Conservation (phyloP, 805 yeast species). For the Hanseniaspora mollemarum region DNA sequence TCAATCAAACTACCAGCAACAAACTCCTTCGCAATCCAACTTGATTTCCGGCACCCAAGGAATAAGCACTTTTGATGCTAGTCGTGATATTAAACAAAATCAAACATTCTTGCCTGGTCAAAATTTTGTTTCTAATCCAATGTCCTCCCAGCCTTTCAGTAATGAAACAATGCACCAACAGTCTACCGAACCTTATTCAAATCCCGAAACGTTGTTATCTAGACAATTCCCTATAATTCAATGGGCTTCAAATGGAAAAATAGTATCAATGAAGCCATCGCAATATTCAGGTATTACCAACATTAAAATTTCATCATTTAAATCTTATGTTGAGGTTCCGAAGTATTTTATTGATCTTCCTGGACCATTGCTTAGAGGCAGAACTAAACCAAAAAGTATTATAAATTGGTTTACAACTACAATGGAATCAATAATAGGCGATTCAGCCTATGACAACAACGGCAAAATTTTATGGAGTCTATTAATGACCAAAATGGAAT, state of each 20-base stretch:
- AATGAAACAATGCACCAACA: not conserved
- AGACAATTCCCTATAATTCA: constrained; percentile 68
- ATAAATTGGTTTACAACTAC: constrained; percentile 53
- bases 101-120: too few relatives aligned
- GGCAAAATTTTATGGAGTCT: constrained; percentile 23
- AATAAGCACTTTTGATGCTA: too few relatives aligned
- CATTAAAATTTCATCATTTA: constrained; percentile 3
- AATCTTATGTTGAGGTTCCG: constrained; percentile 2
- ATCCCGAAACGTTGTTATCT: constrained; percentile 5
- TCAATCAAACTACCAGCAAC: too few relatives aligned
- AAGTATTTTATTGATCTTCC: constrained; percentile 29
- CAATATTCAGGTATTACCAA: not conserved
- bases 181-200: not conserved
- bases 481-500: constrained; percentile 22
- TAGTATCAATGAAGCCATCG: constrained; percentile 38
- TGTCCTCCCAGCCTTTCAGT: not conserved
- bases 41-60: too few relatives aligned
- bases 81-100: too few relatives aligned
- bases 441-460: constrained; percentile 18
- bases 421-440: constrained; percentile 20
- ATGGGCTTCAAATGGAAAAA: constrained; percentile 44
- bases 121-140: too few relatives aligned
- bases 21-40: too few relatives aligned
- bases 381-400: constrained; percentile 53
- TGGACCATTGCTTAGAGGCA: constrained; percentile 43